Evolutionary conservation across 169 alveolate genomes (phyloP).

Genomic region (Miamiensis avidus): DNA sequence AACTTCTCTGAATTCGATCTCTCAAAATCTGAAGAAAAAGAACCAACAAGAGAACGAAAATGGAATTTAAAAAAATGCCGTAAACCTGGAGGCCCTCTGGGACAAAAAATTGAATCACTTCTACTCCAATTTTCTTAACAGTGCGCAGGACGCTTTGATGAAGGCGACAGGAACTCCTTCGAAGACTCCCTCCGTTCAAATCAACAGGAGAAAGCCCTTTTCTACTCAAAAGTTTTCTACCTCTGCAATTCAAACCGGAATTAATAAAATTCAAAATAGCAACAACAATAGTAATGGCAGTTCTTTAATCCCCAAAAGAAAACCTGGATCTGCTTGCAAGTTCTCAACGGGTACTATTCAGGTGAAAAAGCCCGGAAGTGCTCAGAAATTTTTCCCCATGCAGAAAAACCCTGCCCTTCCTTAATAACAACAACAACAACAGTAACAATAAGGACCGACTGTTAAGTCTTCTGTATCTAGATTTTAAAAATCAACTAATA

Average conservation of each 20-base stretch:
- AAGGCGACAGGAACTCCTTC: neutral
- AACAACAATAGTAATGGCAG: too few relatives aligned
- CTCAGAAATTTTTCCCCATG: neutral
- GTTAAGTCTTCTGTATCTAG: neutral
- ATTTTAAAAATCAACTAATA: too few relatives aligned
- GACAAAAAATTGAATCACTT: neutral
- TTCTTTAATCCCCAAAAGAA: neutral
- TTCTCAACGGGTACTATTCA: neutral
- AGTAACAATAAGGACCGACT: neutral
- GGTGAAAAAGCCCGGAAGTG: neutral
- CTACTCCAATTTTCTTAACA: neutral
- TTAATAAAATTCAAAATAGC: neutral
- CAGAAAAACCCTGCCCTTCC: neutral
- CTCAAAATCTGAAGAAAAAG: neutral
- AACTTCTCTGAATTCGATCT: neutral
- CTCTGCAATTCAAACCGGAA: neutral
- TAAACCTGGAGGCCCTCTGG: too few relatives aligned
- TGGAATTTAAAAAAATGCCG: neutral
- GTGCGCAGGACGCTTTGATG: neutral
- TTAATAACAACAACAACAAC: neutral
- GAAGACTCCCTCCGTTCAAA: neutral
- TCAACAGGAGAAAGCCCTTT: too few relatives aligned
- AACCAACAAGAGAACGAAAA: neutral
- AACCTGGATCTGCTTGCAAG: neutral
- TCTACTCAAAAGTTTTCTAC: neutral